Percentiles rank a stretch among this genome's conserved stretches.
phyloP scores from a whole-genome alignment of 2,329 filamentous ascomycete species.

The Cytospora leucostoma region DNA sequence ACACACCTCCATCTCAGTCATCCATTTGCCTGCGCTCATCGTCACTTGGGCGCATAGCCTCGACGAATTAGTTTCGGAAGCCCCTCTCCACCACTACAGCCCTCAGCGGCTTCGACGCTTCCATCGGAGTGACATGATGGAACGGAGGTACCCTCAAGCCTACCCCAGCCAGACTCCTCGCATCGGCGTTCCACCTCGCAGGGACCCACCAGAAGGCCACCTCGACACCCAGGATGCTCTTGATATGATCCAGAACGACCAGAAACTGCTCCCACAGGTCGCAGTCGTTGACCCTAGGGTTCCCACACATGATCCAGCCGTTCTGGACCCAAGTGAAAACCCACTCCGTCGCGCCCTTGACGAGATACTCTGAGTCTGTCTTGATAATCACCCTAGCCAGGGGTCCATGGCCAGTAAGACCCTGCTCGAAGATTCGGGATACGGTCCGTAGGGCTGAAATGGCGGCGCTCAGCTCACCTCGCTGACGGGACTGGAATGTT shows the following conservation, averaged over 20 bases:
- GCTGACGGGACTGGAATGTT: background rate
- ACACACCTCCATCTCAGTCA: background rate
- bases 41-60: background rate
- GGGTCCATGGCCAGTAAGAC: background rate
- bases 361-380: constrained; percentile 14
- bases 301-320: constrained; percentile 3
- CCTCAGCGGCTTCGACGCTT: background rate
- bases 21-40: background rate
- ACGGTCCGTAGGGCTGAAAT: background rate
- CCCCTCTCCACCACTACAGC: background rate
- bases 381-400: constrained; percentile 11
- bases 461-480: background rate
- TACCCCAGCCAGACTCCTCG: background rate
- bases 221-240: background rate
- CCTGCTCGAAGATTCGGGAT: background rate
- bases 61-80: too few species aligned
- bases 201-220: constrained; percentile 20
- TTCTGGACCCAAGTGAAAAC: background rate
- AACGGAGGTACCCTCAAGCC: background rate
- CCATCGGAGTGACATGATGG: background rate
- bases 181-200: background rate
- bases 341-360: background rate
- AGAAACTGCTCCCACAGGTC: constrained; percentile 7
- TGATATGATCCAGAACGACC: background rate
- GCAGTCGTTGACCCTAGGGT: constrained; percentile 7